Evolutionary conservation across 257 asterid species (phyloP).

Genomic region (Salvia hispanica): DNA sequence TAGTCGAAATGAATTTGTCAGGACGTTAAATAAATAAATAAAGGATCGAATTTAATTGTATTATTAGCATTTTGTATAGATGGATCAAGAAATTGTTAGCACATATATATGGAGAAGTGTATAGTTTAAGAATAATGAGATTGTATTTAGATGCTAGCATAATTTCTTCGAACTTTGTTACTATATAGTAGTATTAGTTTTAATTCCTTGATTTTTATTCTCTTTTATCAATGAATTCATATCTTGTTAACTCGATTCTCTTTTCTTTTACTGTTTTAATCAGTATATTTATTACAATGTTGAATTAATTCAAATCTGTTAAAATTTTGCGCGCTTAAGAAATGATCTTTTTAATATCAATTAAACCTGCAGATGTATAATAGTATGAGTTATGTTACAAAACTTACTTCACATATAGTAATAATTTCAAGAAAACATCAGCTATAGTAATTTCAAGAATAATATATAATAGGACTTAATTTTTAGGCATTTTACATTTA

Average conservation of each 20-base stretch:
- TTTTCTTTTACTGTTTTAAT: no score
- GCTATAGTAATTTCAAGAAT: no score
- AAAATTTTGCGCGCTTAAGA: no score
- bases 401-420: no score
- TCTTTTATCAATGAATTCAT: neutral
- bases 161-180: conserved; percentile 14
- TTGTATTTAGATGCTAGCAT: conserved; percentile 17
- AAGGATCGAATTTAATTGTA: conserved; percentile 16
- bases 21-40: neutral
- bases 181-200: neutral
- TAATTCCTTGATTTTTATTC: no score
- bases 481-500: no score
- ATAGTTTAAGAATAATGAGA: conserved; percentile 18
- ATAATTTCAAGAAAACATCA: no score
- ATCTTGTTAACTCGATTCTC: neutral
- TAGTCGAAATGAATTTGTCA: conserved; percentile 16
- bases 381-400: no score
- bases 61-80: conserved; percentile 36
- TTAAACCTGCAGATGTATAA: no score
- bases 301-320: neutral
- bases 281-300: neutral
- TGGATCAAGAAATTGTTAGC: conserved; percentile 30
- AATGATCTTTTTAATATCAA: no score
- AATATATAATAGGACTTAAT: no score
- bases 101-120: conserved; percentile 3